These are phyloP conservation scores for Chenopodium formosanum DNA, from an alignment of 148 eudicot species.

Conservation along the genomic window DNA sequence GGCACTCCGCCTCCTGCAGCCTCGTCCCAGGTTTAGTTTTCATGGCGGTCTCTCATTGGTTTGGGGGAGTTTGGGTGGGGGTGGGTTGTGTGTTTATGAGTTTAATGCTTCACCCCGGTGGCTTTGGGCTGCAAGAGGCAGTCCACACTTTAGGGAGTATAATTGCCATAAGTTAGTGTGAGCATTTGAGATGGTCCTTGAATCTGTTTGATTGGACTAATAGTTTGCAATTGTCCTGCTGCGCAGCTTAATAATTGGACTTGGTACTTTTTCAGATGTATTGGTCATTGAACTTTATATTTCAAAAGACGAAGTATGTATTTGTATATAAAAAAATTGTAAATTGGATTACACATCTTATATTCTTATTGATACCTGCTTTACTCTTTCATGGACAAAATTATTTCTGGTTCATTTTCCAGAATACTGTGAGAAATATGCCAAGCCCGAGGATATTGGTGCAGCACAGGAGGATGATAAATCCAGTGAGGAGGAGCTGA, in stretches of 20 bases:
- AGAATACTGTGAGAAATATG: slow-evolving; percentile 81
- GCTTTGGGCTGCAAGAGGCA: background rate
- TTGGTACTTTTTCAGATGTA: background rate
- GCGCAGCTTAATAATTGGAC: background rate
- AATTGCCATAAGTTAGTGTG: too few species aligned
- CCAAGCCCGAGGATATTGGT: slow-evolving; percentile 66
- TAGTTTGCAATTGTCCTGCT: background rate
- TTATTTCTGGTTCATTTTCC: slow-evolving; percentile 14
- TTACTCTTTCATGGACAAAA: background rate
- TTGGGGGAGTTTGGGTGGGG: too few species aligned
- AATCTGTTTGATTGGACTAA: background rate
- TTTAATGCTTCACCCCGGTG: background rate
- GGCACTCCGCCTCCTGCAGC: too few species aligned
- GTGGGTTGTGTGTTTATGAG: too few species aligned
- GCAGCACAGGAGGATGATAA: slow-evolving; percentile 48
- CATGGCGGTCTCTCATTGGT: too few species aligned
- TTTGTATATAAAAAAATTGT: too few species aligned
- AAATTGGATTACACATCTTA: background rate
- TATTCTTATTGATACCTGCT: background rate
- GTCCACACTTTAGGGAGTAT: background rate
- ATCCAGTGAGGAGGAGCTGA: slow-evolving; percentile 74
- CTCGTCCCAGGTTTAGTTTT: too few species aligned
- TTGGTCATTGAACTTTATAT: background rate
- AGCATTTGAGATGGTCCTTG: background rate
- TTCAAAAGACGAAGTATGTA: background rate